Evolutionary conservation across 1,139 yeast genomes (phyloP), one percentile per base, ranked within the genome.

Genomic region (Scheffersomyces cryptocercus): DNA sequence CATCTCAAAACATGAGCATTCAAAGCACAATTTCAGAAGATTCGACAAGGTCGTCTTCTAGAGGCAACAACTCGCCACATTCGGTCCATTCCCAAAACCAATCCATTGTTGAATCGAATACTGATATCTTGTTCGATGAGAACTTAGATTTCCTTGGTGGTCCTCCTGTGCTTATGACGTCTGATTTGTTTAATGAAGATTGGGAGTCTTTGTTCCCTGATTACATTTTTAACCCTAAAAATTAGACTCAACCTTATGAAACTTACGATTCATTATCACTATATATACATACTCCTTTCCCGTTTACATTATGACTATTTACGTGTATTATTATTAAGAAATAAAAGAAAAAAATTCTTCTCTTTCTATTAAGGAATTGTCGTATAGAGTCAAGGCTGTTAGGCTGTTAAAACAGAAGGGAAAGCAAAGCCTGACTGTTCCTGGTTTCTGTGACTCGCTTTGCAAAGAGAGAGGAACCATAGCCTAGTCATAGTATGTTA

Each of bases 81-180:
- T 31, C 34, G 3, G 35, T 14, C 5, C 35, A 31, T n/a, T 31
- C 35, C 6, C 35, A 31, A n/a, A 31, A 31, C 20, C 35, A 31
- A 35, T 46, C 55, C 7, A 46, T 57, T 12, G 57, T 47, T 10
- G 61, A 59, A 16, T 38, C 60, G 14, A 59, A 57, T 40, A 52
- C 61, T 9, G 63, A 62, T 15, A 51, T 62, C 16, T 47, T 62
- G 5, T 47, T 44, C 16, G 58, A 53, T 38, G 70, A 68, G 29
- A 61, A 59, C 43, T 51, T 70, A 34, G 77, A 70, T 36, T 72
- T 73, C 52, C 68, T 75, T 49, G 81, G 81, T 11, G 81, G 81
- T 3, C 81, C 81, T 1, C 81, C 81, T 3, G 75, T 76, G 14
- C 68, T 75, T 44, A 75, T 76, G 80, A 75, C 81, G 0, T 73